phyloP scores from a whole-genome alignment of 164 flowering plant species.

The Dillenia suffruticosa region DNA sequence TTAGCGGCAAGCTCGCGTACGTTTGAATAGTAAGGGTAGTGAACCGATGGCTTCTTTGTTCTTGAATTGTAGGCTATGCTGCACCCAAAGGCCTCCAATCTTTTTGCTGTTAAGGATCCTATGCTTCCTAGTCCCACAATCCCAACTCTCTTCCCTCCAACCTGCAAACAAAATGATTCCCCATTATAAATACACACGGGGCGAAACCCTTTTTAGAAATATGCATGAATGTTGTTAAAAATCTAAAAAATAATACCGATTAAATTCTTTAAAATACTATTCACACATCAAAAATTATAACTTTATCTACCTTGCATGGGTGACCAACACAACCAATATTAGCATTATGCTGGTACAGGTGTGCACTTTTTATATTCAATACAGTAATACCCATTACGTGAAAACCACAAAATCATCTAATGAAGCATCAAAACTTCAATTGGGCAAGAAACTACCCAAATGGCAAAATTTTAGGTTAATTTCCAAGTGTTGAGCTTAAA shows the following conservation, averaged over 20 bases:
- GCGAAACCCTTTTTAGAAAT: neutral
- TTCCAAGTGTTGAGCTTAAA: too few relatives aligned
- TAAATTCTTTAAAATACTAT: too few relatives aligned
- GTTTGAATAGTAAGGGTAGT: constrained; percentile 26
- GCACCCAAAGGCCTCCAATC: constrained; percentile 42
- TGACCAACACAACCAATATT: too few relatives aligned
- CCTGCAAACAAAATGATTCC: constrained; percentile 18
- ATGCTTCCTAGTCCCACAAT: constrained; percentile 48
- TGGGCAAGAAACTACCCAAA: too few relatives aligned
- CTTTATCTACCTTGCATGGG: too few relatives aligned
- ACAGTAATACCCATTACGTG: too few relatives aligned
- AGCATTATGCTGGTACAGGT: too few relatives aligned
- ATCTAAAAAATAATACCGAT: neutral
- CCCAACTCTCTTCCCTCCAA: constrained; percentile 42
- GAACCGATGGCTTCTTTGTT: constrained; percentile 23
- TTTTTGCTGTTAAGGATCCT: constrained; percentile 37
- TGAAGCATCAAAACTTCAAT: too few relatives aligned
- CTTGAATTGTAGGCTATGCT: constrained; percentile 39
- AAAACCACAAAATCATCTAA: too few relatives aligned
- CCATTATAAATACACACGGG: neutral
- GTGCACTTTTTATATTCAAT: too few relatives aligned
- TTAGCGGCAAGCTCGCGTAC: constrained; percentile 33
- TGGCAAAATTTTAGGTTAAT: too few relatives aligned
- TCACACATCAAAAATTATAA: too few relatives aligned
- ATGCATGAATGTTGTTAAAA: neutral